Base-by-base conservation (phyloP, 2,329 filamentous ascomycete species). In the Blastomyces gilchristii region DNA sequence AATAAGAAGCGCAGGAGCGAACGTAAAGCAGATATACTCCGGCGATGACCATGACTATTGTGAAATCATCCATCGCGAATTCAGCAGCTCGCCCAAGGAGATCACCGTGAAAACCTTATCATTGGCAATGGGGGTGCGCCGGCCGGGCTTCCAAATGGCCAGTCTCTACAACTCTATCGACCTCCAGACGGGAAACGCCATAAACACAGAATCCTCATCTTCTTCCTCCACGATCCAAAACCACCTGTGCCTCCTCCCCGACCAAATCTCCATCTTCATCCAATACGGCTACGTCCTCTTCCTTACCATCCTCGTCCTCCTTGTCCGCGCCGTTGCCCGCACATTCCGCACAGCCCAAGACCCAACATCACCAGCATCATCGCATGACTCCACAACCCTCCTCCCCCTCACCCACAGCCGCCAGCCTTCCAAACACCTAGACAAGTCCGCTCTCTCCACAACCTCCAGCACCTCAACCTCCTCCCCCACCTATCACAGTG, bases 1-100 rank as follows among this genome's bases (percentile, higher is more conserved):
- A 47, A 79, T 96, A 52, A 82, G 87, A 64, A 89, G 87, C 66
- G 81, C 96, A 43, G 91, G 91, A 0, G 71, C 75, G 43, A 90
- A 94, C 65, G 85, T 97, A 14, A 82, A 85, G 2, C 88, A 94
- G 67, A 88, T 92, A 53, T 99, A 97, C 72, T 96, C 91, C 0
- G 94, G 94, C 12, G 94, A 99, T 70, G 94, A 99, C 72, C 94
- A 99, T 77, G 94, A 99, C 77, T 97, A 97, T 77, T 99, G 94
- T 77, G 92, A 96, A 71, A 78, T 97, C 7, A 82, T 87, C 0
- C 94, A 99, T 74, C 85, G 86, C 2, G 81, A 84, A 22, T 85
- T 87, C 64, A 86, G 86, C 66, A 82, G 81, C 43, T 78, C 80
- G 0, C 82, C 81, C 5, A 83, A 81, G 34, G 94, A 99, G 74